phyloP scores from a whole-genome alignment of 2,329 filamentous ascomycete genomes.

The Torrubiellomyces zombiae region DNA sequence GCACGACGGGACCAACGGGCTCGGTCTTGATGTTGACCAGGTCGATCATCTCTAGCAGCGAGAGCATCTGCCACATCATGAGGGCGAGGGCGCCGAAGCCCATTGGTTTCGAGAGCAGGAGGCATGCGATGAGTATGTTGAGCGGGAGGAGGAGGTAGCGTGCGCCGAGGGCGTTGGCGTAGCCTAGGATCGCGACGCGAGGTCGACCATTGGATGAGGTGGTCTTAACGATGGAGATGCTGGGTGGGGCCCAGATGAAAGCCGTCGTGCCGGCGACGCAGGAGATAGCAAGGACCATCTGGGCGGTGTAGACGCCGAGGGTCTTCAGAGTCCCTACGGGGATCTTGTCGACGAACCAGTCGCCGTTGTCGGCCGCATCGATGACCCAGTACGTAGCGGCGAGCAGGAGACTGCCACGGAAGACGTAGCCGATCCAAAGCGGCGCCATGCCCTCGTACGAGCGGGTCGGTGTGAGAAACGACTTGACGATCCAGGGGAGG shows the following conservation, averaged over 20 bases:
- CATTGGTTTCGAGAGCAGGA: constrained; percentile 87
- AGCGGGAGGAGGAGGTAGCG: constrained; percentile 74
- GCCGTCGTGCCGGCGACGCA: constrained; percentile 72
- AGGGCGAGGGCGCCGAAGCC: constrained; percentile 70
- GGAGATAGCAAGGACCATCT: constrained; percentile 62
- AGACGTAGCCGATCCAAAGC: constrained; percentile 65
- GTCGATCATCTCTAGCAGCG: constrained; percentile 49
- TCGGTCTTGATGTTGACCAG: constrained; percentile 43
- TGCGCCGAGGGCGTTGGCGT: constrained; percentile 82
- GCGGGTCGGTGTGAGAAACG: constrained; percentile 64
- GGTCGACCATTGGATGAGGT: constrained; percentile 26
- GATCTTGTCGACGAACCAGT: constrained; percentile 49
- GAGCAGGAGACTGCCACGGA: constrained; percentile 60
- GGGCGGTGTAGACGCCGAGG: constrained; percentile 60
- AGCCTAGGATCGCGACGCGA: constrained; percentile 69
- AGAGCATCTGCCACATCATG: constrained; percentile 77
- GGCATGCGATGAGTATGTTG: constrained; percentile 59
- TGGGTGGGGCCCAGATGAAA: constrained; percentile 73
- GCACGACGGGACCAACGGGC: constrained; percentile 66
- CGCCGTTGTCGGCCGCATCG: constrained; percentile 72
- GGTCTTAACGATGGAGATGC: constrained; percentile 52
- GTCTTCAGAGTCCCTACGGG: constrained; percentile 52
- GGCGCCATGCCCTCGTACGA: constrained; percentile 80
- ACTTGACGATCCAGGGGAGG: constrained; percentile 60
- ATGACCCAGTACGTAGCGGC: constrained; percentile 74